These are phyloP conservation scores for Metschnikowia kunwiensis DNA, from an alignment of 805 yeast species.

Conservation along the genomic window DNA sequence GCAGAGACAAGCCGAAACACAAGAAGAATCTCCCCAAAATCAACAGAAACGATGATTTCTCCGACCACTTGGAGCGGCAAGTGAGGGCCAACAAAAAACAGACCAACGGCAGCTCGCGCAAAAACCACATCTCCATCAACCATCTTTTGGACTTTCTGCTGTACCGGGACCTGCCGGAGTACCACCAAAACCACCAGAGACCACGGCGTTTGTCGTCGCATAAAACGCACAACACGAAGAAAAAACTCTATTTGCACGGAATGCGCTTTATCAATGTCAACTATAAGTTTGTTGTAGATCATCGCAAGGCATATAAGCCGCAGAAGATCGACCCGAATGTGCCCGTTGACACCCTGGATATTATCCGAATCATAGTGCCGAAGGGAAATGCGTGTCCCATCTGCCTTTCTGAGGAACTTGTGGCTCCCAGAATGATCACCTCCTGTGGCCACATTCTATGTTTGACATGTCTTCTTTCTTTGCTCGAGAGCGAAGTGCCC, in stretches of 20 bases:
- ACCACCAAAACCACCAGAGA: slow-evolving; percentile 21
- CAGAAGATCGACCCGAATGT: slow-evolving; percentile 73
- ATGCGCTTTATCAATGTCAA: slow-evolving; percentile 76
- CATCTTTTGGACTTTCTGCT: slow-evolving; percentile 60
- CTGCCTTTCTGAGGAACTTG: slow-evolving; percentile 76
- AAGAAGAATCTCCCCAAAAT: slow-evolving; percentile 4
- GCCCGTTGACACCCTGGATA: slow-evolving; percentile 58
- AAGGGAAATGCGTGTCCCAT: slow-evolving; percentile 85
- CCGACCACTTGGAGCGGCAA: slow-evolving; percentile 10
- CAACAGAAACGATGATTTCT: slow-evolving; percentile 8
- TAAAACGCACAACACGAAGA: slow-evolving; percentile 12
- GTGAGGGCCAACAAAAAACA: slow-evolving; percentile 7
- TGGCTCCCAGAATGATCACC: slow-evolving; percentile 89
- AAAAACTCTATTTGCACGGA: slow-evolving; percentile 52
- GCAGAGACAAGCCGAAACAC: slow-evolving; percentile 1
- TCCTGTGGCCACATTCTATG: slow-evolving; percentile 94
- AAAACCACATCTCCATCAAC: slow-evolving; percentile 46
- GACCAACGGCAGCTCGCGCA: slow-evolving; percentile 6
- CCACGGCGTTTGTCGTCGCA: slow-evolving; percentile 8
- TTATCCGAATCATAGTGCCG: slow-evolving; percentile 72
- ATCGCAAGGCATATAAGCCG: slow-evolving; percentile 49
- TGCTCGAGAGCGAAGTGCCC: slow-evolving; percentile 55
- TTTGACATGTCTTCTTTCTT: slow-evolving; percentile 71
- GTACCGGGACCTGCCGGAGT: slow-evolving; percentile 39
- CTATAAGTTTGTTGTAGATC: slow-evolving; percentile 78